phyloP scores from a whole-genome alignment of 768 basidiomycete genomes.

The Trametes coccinea region DNA sequence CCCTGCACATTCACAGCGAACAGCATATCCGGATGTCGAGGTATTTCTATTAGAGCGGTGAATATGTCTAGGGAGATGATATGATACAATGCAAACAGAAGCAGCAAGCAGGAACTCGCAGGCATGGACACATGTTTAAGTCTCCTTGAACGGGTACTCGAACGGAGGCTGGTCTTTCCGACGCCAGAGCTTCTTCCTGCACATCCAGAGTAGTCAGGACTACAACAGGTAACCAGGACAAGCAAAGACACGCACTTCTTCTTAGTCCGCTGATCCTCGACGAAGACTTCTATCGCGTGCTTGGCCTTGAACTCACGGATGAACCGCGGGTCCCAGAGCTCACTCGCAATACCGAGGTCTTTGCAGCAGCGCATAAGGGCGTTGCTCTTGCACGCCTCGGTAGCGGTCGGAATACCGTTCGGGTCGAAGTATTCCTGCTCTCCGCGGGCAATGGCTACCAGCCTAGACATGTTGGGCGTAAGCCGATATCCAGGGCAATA shows the following conservation, averaged over 20 bases:
- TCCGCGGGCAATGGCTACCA: constrained; percentile 89
- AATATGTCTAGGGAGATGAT: constrained; percentile 5
- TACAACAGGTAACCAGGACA: not conserved
- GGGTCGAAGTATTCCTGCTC: constrained; percentile 98
- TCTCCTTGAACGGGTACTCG: constrained; percentile 85
- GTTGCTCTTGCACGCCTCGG: constrained; percentile 94
- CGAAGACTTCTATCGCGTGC: constrained; percentile 83
- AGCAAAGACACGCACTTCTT: constrained; percentile 68
- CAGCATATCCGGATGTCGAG: too few relatives aligned
- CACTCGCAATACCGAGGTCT: constrained; percentile 93
- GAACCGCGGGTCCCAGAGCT: constrained; percentile 97
- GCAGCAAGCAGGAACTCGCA: not conserved
- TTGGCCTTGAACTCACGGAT: constrained; percentile 90
- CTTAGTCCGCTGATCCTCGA: constrained; percentile 80
- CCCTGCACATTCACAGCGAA: too few relatives aligned
- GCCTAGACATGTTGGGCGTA: constrained; percentile 41
- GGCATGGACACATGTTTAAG: not conserved
- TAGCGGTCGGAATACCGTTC: constrained; percentile 86
- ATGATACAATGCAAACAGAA: not conserved
- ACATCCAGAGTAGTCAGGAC: not conserved
- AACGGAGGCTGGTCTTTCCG: constrained; percentile 85
- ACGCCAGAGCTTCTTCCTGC: constrained; percentile 89
- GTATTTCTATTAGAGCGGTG: constrained; percentile 6
- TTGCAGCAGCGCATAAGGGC: constrained; percentile 98
- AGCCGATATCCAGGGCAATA: too few relatives aligned